Evolutionary conservation across 2,329 filamentous ascomycete species (phyloP).

Genomic region (Mycogone perniciosa): DNA sequence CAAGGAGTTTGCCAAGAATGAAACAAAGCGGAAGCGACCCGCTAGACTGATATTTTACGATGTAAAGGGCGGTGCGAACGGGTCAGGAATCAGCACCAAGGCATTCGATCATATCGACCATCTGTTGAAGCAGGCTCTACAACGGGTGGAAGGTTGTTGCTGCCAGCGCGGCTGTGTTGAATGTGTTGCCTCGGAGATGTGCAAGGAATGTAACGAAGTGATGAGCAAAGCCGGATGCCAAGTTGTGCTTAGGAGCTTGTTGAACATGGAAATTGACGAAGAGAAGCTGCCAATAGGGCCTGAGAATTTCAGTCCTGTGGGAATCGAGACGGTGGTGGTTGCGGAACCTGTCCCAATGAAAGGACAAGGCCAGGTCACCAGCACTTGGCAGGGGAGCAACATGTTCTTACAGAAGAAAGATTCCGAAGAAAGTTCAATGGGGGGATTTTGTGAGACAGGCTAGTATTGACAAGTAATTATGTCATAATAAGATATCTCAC

Average conservation of each 20-base stretch:
- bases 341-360: no score
- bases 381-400: no score
- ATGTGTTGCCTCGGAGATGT: slow-evolving; percentile 80
- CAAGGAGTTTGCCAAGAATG: slow-evolving; percentile 75
- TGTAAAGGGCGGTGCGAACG: slow-evolving; percentile 77
- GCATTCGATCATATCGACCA: slow-evolving; percentile 88
- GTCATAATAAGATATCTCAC: no score
- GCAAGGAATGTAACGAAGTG: slow-evolving; percentile 80
- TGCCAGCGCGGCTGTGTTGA: slow-evolving; percentile 81
- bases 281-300: slow-evolving; percentile 82
- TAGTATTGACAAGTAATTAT: no score
- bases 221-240: slow-evolving; percentile 87
- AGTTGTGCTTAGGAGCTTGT: slow-evolving; percentile 70
- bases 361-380: no score
- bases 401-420: no score
- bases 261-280: slow-evolving; percentile 73
- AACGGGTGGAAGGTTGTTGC: slow-evolving; percentile 66
- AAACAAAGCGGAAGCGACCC: slow-evolving; percentile 70
- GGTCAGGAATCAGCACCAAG: slow-evolving; percentile 82
- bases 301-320: slow-evolving; percentile 61
- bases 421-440: no score
- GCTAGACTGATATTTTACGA: slow-evolving; percentile 92
- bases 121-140: slow-evolving; percentile 67
- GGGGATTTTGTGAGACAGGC: no score
- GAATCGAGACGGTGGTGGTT: slow-evolving; percentile 60